Conservation (phyloP, 805 yeast genomes). For the Candida caryicola region DNA sequence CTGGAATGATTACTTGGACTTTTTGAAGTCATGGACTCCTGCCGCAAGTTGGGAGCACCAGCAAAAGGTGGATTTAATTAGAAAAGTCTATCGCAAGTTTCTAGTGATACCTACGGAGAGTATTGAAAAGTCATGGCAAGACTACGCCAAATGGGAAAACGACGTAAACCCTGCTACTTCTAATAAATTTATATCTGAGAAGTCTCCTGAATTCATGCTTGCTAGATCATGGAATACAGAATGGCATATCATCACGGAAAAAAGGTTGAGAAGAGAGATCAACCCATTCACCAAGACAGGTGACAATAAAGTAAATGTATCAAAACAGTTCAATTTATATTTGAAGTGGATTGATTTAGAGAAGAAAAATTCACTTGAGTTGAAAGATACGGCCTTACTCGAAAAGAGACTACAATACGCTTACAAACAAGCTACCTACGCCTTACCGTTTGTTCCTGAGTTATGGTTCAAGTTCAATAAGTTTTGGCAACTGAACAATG, state of each 20-base stretch:
- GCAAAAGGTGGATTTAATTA: slow-evolving; percentile 70
- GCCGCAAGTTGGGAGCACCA: slow-evolving; percentile 80
- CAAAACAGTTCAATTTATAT: slow-evolving; percentile 57
- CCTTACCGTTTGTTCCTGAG: slow-evolving; percentile 64
- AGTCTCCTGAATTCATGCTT: slow-evolving; percentile 80
- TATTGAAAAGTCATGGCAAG: slow-evolving; percentile 77
- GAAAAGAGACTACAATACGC: slow-evolving; percentile 64
- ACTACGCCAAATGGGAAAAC: slow-evolving; percentile 80
- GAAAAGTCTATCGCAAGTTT: slow-evolving; percentile 69
- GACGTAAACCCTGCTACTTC: slow-evolving; percentile 72
- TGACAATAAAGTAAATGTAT: slow-evolving; percentile 12
- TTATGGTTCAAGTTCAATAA: slow-evolving; percentile 67
- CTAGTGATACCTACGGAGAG: slow-evolving; percentile 73
- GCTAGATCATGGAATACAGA: slow-evolving; percentile 78
- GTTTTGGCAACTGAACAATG: slow-evolving; percentile 30
- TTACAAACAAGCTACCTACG: slow-evolving; percentile 65
- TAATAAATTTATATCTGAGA: slow-evolving; percentile 78
- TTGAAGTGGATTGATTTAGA: slow-evolving; percentile 79
- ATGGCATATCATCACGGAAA: slow-evolving; percentile 56
- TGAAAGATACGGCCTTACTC: slow-evolving; percentile 46
- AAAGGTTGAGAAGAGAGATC: slow-evolving; percentile 42
- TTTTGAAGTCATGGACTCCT: slow-evolving; percentile 76
- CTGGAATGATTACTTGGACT: slow-evolving; percentile 83
- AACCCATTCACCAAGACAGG: slow-evolving; percentile 24
- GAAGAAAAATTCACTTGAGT: slow-evolving; percentile 60